Base-by-base conservation (phyloP, 202 grass and related monocot genomes). In the Carex arenaria region DNA sequence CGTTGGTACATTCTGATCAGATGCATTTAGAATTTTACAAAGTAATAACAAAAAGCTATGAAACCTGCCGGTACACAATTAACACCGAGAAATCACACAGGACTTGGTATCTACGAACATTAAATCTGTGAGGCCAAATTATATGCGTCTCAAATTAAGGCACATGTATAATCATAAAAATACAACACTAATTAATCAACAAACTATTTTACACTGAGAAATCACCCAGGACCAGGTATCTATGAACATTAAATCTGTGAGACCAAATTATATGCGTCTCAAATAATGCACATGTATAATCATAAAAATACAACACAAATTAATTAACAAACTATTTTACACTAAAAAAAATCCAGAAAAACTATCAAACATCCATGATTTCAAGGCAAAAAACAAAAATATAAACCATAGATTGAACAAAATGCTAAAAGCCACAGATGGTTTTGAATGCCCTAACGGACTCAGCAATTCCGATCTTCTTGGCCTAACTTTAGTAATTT, bases 401-500 rank as follows among this genome's bases (percentile, higher is more conserved):
- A 42, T 42, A 7, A 7, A 42, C 38, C 38, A 42, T 42, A 42
- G 38, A 42, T 42, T 7, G 38, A 42, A 42, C 38, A 42, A 42
- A 42, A 42, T 42, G 38, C 38, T 42, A 42, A 42, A 42, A 7
- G 38, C 2, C 38, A 42, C 38, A 7, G 5, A 42, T 42, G 38
- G 11, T 18, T 22, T 53, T 31, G 11, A 73, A 42, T 53, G 70
- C 20, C 34, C 69, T 82, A 93, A 15, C 86, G 86, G 80, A 91
- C 84, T 68, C 86, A 83, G 5, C 91, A 89, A 38, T 64, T 87
- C 22, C 89, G 87, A 80, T 91, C 92, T 42, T 93, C 90, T 84
- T 85, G 90, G 3, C 80, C 89, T 55, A 95, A 71, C 51, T 90
- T 90, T 82, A 95, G 89, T 32, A 93, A 95, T 79, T 17, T 95